A percentile compares a stretch with the other conserved stretches of the same genome.
Evolutionary conservation across 148 eudicot genomes (phyloP).

Genomic region (Rhododendron kiyosumense): DNA sequence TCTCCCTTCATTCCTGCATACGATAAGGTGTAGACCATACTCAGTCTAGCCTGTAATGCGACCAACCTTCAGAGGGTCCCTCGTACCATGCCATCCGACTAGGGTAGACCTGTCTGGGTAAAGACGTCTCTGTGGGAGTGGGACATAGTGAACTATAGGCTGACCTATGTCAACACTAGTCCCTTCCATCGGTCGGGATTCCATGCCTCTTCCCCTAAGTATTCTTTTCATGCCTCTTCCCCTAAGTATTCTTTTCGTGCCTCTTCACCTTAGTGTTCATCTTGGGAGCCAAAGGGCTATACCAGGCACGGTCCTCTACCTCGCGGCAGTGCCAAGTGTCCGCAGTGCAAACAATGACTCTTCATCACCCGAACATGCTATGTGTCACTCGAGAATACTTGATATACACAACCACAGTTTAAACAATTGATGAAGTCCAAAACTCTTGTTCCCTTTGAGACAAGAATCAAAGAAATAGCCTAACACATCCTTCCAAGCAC

Average conservation of each 20-base stretch:
- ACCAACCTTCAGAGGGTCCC: neutral
- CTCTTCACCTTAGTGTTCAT: neutral
- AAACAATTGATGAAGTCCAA: neutral
- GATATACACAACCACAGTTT: neutral
- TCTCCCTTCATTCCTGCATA: neutral
- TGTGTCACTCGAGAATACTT: neutral
- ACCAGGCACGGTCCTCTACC: neutral
- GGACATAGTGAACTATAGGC: neutral
- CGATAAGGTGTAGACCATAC: neutral
- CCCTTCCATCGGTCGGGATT: neutral
- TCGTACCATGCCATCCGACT: neutral
- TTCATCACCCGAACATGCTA: neutral
- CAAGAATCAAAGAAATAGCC: neutral
- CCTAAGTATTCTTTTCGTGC: neutral
- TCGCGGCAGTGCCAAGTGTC: neutral
- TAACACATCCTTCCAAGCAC: neutral
- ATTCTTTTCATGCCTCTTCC: neutral
- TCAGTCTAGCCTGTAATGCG: neutral
- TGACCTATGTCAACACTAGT: neutral
- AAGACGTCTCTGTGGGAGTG: neutral
- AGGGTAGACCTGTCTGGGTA: neutral
- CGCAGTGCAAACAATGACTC: neutral
- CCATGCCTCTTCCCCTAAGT: neutral
- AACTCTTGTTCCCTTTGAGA: neutral
- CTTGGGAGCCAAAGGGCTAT: neutral